Conservation (phyloP, 805 yeast genomes). For the Cyberlindnera amylophila region DNA sequence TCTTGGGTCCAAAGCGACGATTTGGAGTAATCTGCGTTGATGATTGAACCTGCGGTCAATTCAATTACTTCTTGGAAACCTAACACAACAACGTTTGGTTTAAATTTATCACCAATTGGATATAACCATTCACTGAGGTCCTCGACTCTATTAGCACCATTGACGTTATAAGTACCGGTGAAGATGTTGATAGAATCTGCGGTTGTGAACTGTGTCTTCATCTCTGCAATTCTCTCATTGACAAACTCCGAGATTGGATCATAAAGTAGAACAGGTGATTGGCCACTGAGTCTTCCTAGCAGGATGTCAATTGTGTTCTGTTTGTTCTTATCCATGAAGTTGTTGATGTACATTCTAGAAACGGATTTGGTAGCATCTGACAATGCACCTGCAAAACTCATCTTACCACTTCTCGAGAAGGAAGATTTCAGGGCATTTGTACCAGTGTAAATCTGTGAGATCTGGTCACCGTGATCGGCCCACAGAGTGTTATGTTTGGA, state of each 20-base stretch:
- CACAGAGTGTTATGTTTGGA: slow-evolving; percentile 81
- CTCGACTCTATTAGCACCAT: slow-evolving; percentile 54
- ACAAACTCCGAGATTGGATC: slow-evolving; percentile 90
- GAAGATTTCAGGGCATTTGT: slow-evolving; percentile 96
- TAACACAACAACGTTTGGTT: slow-evolving; percentile 70
- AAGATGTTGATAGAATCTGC: slow-evolving; percentile 59
- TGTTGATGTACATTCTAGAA: slow-evolving; percentile 90
- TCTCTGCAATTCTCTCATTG: slow-evolving; percentile 45
- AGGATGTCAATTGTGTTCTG: slow-evolving; percentile 79
- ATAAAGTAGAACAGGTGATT: slow-evolving; percentile 59
- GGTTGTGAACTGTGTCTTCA: slow-evolving; percentile 49
- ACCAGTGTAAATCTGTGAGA: slow-evolving; percentile 94
- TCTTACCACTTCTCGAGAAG: slow-evolving; percentile 89
- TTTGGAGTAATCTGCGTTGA: slow-evolving; percentile 78
- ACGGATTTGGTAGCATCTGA: slow-evolving; percentile 96
- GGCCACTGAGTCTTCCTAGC: slow-evolving; percentile 66
- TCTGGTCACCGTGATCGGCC: slow-evolving; percentile 99
- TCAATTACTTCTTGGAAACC: slow-evolving; percentile 96
- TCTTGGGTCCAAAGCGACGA: slow-evolving; percentile 75
- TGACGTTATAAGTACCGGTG: slow-evolving; percentile 84
- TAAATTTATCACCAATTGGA: slow-evolving; percentile 54
- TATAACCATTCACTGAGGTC: slow-evolving; percentile 73
- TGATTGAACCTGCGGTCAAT: slow-evolving; percentile 83
- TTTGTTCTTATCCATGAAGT: slow-evolving; percentile 87
- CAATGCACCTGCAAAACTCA: slow-evolving; percentile 96